Percentiles rank a stretch among this genome's conserved stretches.
Conservation (phyloP, 176 grass and related monocot species). For the Triticum aestivum region DNA sequence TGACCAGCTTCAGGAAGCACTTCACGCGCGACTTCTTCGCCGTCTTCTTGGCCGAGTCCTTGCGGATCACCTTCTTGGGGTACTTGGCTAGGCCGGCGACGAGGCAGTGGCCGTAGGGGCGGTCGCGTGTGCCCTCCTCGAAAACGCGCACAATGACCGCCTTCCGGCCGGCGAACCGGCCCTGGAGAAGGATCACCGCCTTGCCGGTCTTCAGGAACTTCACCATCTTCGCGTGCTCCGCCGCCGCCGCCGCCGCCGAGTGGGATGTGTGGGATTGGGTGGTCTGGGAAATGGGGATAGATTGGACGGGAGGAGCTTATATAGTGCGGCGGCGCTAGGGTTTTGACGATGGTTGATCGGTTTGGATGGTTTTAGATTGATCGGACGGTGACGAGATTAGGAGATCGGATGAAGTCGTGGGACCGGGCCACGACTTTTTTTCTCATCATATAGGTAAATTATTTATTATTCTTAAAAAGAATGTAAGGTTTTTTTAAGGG, state of each 20-base stretch:
- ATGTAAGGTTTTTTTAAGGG: too few relatives aligned
- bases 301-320: neutral
- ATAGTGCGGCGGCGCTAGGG: slow-evolving; percentile 29
- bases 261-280: slow-evolving; percentile 7
- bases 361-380: neutral
- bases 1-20: slow-evolving; percentile 58
- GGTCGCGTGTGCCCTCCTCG: slow-evolving; percentile 62
- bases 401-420: neutral
- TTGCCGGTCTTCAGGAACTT: slow-evolving; percentile 58
- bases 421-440: too few relatives aligned
- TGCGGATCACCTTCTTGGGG: slow-evolving; percentile 60
- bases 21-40: slow-evolving; percentile 61
- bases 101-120: slow-evolving; percentile 56
- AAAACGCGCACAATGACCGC: slow-evolving; percentile 49
- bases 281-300: neutral
- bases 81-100: slow-evolving; percentile 51
- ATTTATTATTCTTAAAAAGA: too few relatives aligned
- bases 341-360: neutral
- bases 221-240: slow-evolving; percentile 38
- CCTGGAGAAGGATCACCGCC: slow-evolving; percentile 57
- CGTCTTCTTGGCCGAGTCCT: slow-evolving; percentile 63
- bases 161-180: slow-evolving; percentile 48
- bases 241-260: neutral
- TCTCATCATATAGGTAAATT: too few relatives aligned
- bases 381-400: neutral